Evolutionary conservation across 192 early-diverging fungal genomes (phyloP).

Genomic region (Linnemannia hyalina): DNA sequence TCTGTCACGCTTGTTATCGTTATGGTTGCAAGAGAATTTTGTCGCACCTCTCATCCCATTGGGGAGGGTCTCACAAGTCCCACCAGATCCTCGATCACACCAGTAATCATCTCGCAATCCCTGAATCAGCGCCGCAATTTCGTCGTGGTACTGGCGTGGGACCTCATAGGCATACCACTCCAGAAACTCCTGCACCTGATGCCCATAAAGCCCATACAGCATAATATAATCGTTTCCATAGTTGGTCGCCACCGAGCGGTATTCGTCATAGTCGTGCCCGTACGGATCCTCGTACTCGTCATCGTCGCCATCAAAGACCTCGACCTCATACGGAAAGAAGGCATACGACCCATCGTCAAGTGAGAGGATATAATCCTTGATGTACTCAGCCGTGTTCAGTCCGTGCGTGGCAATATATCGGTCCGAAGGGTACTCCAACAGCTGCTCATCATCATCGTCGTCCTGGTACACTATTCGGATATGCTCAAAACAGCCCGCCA

Average conservation of each 20-base stretch:
- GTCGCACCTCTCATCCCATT: not conserved
- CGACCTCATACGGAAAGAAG: not conserved
- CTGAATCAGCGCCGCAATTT: constrained; percentile 19
- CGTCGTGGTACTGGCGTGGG: not conserved
- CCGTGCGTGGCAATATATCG: not conserved
- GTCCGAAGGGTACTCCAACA: not conserved
- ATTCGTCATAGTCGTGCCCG: not conserved
- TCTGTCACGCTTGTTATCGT: not conserved
- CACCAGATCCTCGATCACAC: constrained; percentile 2
- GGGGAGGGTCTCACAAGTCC: not conserved
- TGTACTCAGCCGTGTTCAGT: not conserved
- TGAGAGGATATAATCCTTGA: not conserved
- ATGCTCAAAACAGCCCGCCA: not conserved
- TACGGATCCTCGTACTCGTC: not conserved
- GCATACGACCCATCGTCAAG: not conserved
- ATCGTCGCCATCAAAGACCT: not conserved
- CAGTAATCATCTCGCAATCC: not conserved
- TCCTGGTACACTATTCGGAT: not conserved
- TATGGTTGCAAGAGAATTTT: constrained; percentile 2
- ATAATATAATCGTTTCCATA: not conserved
- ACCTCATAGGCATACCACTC: constrained; percentile 10
- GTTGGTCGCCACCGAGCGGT: not conserved
- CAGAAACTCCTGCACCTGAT: constrained; percentile 10
- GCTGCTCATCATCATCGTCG: not conserved
- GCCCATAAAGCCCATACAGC: not conserved